phyloP scores from a whole-genome alignment of 2,329 filamentous ascomycete species.

The Stachybotrys chartarum region DNA sequence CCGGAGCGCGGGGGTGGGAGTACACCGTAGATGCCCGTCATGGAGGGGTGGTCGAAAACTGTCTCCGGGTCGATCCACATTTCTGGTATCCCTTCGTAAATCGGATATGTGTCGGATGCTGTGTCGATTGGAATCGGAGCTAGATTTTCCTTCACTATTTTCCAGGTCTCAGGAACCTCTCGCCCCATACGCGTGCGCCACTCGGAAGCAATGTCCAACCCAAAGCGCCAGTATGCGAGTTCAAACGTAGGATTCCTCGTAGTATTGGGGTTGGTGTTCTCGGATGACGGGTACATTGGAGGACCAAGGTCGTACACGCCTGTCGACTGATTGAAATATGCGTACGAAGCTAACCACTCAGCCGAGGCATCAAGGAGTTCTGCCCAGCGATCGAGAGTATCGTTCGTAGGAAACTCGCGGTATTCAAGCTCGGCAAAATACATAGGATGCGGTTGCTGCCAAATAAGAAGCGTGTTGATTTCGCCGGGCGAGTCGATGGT shows the following conservation, averaged over 20 bases:
- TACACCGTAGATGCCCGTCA: not conserved
- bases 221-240: not conserved
- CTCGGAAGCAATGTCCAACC: not conserved
- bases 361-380: not conserved
- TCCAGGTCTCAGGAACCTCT: not conserved
- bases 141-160: not conserved
- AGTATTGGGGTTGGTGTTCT: not conserved
- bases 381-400: not conserved
- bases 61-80: not conserved
- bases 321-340: not conserved
- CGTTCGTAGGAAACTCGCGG: not conserved
- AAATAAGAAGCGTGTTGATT: not conserved
- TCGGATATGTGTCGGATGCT: not conserved
- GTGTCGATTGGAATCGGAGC: not conserved
- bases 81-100: not conserved
- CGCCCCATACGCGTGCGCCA: not conserved
- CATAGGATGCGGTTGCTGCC: not conserved
- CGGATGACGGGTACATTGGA: not conserved
- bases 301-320: not conserved
- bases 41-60: not conserved
- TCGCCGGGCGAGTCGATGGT: not conserved
- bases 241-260: not conserved
- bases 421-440: not conserved
- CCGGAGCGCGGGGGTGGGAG: not conserved
- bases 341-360: not conserved